Base-by-base conservation (phyloP, 2,329 filamentous ascomycete genomes). In the Nothophoma quercina region DNA sequence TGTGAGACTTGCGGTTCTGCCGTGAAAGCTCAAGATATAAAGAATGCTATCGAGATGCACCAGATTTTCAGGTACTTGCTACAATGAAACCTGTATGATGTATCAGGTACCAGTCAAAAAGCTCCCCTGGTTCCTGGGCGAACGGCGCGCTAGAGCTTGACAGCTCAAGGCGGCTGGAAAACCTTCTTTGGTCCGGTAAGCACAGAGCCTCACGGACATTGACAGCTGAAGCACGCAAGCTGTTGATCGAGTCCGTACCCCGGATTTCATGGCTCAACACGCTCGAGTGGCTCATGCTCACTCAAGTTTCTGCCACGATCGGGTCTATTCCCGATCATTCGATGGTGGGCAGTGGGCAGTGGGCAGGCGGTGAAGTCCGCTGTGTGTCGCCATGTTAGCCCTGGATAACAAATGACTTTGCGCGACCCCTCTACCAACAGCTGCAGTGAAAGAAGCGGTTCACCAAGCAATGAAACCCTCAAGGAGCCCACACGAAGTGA, bases 141-240 rank as follows among this genome's bases (percentile, higher is more conserved):
- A 57, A 38, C 46, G 58, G 60, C 50, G 42, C 57, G 59, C 59
- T 62, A 62, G 28, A 53, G 41, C 46, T 51, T 57, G 51, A 55
- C 51, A 53, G 55, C 25, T 52, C 19, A 21, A 9, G 22, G 33
- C 13, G 22, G 33, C 13, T 34, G 28, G 19, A 29, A 59, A 63
- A 59, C 29, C 21, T 55, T 63, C 56, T 50, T 58, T 61, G 46
- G 54, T 48, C 51, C 51, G 60, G 52, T 13, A 42, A 30, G 40
- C 54, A 51, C 55, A 59, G 58, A 60, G 63, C 60, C 62, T 63
- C 62, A 62, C 36, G 44, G 21, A 35, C 50, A 36, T 42, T 45
- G 50, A 38, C 55, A 54, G 56, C 49, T 53, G 51, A 42, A 57
- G 45, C 51, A 54, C 34, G 48, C 48, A 53, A 44, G 40, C 30